Evolutionary conservation across 306 rosid species (phyloP).

Genomic region (Quercus parvula): DNA sequence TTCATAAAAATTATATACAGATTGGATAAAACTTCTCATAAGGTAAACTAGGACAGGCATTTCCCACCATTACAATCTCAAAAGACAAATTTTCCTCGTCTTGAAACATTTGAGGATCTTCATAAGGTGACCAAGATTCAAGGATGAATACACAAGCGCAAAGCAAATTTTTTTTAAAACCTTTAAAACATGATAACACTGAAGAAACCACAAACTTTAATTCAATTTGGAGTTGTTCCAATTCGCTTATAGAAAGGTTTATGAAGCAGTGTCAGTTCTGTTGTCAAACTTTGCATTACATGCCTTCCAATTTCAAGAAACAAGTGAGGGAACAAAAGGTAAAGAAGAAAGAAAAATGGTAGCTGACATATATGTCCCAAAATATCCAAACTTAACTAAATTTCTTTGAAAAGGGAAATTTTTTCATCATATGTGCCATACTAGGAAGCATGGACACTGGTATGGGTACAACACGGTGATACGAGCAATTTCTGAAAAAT

Average conservation of each 20-base stretch:
- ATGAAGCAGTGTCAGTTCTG: too few species aligned
- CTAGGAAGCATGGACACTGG: too few species aligned
- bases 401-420: not conserved
- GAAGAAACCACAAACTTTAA: too few species aligned
- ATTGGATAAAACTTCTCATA: not conserved
- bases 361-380: not conserved
- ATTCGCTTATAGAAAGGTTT: too few species aligned
- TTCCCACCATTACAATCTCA: constrained; percentile 3
- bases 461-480: too few species aligned
- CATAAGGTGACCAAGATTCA: not conserved
- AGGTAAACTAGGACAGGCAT: not conserved
- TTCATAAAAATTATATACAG: constrained; percentile 1
- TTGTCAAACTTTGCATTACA: not conserved
- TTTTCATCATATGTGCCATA: not conserved
- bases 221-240: too few species aligned
- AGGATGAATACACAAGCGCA: constrained; percentile 1
- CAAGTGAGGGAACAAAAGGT: not conserved
- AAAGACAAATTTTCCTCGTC: not conserved
- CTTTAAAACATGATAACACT: too few species aligned
- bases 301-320: not conserved
- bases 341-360: not conserved
- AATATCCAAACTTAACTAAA: not conserved
- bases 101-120: not conserved
- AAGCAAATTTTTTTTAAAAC: not conserved
- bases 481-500: too few species aligned